phyloP scores from a whole-genome alignment of 495 filamentous ascomycete species.

The Hypomontagnella submonticulosa region DNA sequence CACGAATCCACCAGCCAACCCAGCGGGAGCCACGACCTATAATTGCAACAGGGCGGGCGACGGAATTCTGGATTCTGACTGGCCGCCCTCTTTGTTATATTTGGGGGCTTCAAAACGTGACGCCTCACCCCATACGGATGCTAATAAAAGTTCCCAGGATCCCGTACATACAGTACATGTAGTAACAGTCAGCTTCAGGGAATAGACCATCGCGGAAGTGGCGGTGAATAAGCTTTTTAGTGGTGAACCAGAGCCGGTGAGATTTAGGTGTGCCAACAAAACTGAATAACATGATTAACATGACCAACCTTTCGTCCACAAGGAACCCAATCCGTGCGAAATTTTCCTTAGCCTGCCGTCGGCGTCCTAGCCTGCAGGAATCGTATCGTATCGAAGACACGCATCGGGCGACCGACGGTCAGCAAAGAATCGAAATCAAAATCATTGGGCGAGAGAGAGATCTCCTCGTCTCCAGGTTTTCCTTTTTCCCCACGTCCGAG shows the following conservation, averaged over 20 bases:
- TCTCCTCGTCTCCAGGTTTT: slow-evolving; percentile 39
- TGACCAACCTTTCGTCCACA: slow-evolving; percentile 9
- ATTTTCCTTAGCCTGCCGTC: neutral
- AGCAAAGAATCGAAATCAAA: slow-evolving; percentile 28
- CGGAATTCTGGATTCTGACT: slow-evolving; percentile 14
- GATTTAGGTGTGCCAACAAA: slow-evolving; percentile 32
- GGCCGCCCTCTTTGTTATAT: slow-evolving; percentile 6
- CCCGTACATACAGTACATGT: too few relatives aligned
- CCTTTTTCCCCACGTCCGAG: slow-evolving; percentile 41
- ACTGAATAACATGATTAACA: slow-evolving; percentile 7
- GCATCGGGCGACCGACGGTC: slow-evolving; percentile 27
- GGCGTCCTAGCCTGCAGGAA: slow-evolving; percentile 33
- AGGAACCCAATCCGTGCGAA: slow-evolving; percentile 18
- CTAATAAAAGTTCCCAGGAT: slow-evolving; percentile 26
- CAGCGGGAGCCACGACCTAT: slow-evolving; percentile 15
- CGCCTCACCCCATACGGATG: slow-evolving; percentile 24
- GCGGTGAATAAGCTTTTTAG: slow-evolving; percentile 45
- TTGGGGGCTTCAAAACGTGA: slow-evolving; percentile 16
- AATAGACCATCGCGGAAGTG: slow-evolving; percentile 33
- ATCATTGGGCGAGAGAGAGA: slow-evolving; percentile 22
- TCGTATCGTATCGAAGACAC: slow-evolving; percentile 8
- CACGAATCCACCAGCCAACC: slow-evolving; percentile 22
- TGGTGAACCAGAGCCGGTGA: slow-evolving; percentile 26
- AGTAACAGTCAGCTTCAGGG: slow-evolving; percentile 30
- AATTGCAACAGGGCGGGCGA: slow-evolving; percentile 18